Base-by-base conservation (phyloP, 768 basidiomycete species). In the Candolleomyces efflorescens region DNA sequence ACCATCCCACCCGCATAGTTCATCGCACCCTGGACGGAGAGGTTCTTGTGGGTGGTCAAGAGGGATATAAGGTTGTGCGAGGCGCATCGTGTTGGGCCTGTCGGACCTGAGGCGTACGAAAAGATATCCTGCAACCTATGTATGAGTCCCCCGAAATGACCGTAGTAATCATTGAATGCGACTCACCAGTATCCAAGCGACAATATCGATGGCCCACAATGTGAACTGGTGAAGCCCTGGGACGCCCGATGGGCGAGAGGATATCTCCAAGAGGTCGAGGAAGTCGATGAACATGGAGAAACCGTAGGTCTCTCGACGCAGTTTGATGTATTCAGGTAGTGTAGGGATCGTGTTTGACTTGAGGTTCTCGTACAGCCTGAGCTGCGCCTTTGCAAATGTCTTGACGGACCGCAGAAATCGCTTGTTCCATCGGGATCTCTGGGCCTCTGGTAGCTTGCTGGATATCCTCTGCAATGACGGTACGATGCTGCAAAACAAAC, bases 121-220 rank as follows among this genome's bases (percentile, higher is more conserved):
- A 59, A 54, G 5, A 54, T 48, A 24, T 59, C 58, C 58, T 59
- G 44, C 3, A 20, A 17, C 41, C 4, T 18, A 43, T 18, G 3
- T 43, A 12, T 43, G 15, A 43, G 41, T 43, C 18, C 41, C 5
- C 41, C 5, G 41, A 18, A 5, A 15, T 5, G 12, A 43, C 12
- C 5, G 18, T 15, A 13, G 41, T 43, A 15, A 12, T n/a, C n/a
- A 43, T 15, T 4, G 41, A 18, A 43, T 4, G 41, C 15, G 12
- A 65, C 72, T 44, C 66, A 86, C 86, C 70, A 78, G 70, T n/a
- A 81, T 78, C 72, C 79, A 79, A 6, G 75, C 73, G 12, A 84
- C 75, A 45, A 86, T 72, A 61, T 85, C 77, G 9, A 75, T 71
- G 1, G 80, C 80, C 49, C 73, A 64, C 26, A 71, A 65, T 38